A percentile compares a stretch with the other conserved stretches of the same genome.
Evolutionary conservation across 768 basidiomycete species (phyloP).

Genomic region (Suillus subalutaceus): DNA sequence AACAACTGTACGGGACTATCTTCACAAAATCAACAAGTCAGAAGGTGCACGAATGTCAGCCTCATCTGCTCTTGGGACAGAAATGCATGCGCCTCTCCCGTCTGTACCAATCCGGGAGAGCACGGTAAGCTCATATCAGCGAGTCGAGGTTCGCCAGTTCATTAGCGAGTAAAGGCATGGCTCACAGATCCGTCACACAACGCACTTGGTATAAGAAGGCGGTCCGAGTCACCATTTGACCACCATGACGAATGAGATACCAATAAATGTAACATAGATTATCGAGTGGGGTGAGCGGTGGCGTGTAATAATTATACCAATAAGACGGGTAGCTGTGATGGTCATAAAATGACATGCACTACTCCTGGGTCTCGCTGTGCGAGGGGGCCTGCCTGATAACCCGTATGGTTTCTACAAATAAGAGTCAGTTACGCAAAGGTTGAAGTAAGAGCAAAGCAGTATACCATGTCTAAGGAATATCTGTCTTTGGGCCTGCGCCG

Average conservation of each 20-base stretch:
- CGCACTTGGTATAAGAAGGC: slow-evolving; percentile 36
- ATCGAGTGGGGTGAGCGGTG: slow-evolving; percentile 5
- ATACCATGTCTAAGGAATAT: slow-evolving; percentile 82
- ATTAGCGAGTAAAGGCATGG: slow-evolving; percentile 37
- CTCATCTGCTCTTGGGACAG: slow-evolving; percentile 30
- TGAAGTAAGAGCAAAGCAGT: slow-evolving; percentile 16
- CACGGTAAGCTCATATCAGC: slow-evolving; percentile 29
- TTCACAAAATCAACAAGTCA: slow-evolving; percentile 54
- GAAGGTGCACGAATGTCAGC: slow-evolving; percentile 22
- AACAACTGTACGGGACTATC: slow-evolving; percentile 67
- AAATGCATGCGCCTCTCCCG: slow-evolving; percentile 34
- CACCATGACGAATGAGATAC: slow-evolving; percentile 36
- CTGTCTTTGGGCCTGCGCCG: slow-evolving; percentile 76
- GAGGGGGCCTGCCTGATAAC: slow-evolving; percentile 43
- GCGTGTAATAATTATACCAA: background rate
- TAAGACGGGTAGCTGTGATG: background rate
- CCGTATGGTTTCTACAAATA: slow-evolving; percentile 52
- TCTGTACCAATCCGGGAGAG: slow-evolving; percentile 30
- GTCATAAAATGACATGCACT: slow-evolving; percentile 2
- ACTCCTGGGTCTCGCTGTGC: slow-evolving; percentile 15
- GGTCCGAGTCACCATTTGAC: slow-evolving; percentile 44
- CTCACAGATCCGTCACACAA: slow-evolving; percentile 31
- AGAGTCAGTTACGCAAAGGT: slow-evolving; percentile 12
- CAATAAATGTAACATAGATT: slow-evolving; percentile 22
- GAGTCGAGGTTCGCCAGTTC: slow-evolving; percentile 29